Percentiles rank a stretch among this genome's conserved stretches.
Evolutionary conservation across 2,329 filamentous ascomycete genomes (phyloP).

Genomic region (Aaosphaeria arxii): DNA sequence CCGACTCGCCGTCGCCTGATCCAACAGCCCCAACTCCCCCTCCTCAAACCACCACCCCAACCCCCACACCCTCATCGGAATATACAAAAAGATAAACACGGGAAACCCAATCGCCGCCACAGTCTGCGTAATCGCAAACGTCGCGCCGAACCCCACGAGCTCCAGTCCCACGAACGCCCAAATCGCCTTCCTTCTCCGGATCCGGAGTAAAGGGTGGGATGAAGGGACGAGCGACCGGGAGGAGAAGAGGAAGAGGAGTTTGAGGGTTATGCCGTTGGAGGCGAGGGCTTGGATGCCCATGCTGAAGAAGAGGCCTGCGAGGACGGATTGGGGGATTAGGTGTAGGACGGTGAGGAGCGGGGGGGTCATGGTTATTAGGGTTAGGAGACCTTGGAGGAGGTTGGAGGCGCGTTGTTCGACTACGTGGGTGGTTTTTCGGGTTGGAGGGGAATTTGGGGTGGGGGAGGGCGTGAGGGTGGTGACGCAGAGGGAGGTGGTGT

Average conservation of each 20-base stretch:
- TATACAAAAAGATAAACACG: constrained; percentile 55
- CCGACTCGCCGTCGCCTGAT: constrained; percentile 53
- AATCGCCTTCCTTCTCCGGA: constrained; percentile 46
- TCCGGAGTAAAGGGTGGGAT: constrained; percentile 45
- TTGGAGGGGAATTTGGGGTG: constrained; percentile 41
- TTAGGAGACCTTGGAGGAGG: constrained; percentile 53
- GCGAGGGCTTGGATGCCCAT: constrained; percentile 54
- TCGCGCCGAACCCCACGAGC: constrained; percentile 50
- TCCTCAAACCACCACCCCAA: constrained; percentile 51
- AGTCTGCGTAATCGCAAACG: constrained; percentile 59
- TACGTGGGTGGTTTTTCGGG: constrained; percentile 45
- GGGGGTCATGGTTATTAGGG: constrained; percentile 57
- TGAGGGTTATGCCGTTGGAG: constrained; percentile 53
- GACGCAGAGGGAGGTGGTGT: constrained; percentile 53
- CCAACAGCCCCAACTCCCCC: constrained; percentile 49
- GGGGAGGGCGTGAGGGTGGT: constrained; percentile 40
- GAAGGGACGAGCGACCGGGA: constrained; percentile 49
- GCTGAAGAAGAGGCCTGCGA: constrained; percentile 58
- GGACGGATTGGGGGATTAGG: constrained; percentile 53
- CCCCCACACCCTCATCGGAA: constrained; percentile 51
- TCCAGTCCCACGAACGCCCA: constrained; percentile 52
- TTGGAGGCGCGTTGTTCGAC: constrained; percentile 58
- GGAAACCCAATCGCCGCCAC: constrained; percentile 60
- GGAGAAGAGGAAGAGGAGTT: constrained; percentile 48
- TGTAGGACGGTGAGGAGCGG: constrained; percentile 53